Base-by-base conservation (phyloP, 805 yeast species). In the Sugiyamaella floridensis region DNA sequence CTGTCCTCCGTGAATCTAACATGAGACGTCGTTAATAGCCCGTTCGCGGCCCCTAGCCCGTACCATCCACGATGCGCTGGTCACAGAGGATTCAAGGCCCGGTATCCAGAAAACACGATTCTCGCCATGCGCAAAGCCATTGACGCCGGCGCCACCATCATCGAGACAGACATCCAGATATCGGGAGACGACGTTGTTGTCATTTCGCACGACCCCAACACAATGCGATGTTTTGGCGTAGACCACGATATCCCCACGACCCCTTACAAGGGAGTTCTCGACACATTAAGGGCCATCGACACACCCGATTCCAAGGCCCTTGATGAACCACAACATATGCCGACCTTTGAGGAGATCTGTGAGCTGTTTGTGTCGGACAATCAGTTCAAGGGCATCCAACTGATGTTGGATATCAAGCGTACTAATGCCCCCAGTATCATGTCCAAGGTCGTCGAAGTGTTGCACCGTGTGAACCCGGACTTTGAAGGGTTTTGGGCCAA, bases 131-230 rank as follows among this genome's bases (percentile, higher is more conserved):
- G 53, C n/a, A 52, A 34, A 29, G 60, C 60, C 40, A 48, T 72
- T n/a, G 74, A 71, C 15, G 75, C 71, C 12, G 76, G 76, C 7
- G 73, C 72, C 9, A 72, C 67, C 46, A 71, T 74, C 20, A 70
- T 80, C 18, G 85, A 80, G 61, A 76, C 81, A 9, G 86, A 81
- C 60, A 65, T 81, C 29, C 85, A 80, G 60, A 70, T 79, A 55
- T 69, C 82, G 0, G 58, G 62, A 2, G 86, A 81, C 59, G 78
- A 78, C n/a, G 69, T 70, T 4, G 74, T 80, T 2, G 79, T 81
- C 16, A 68, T 81, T 47, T 76, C 76, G 55, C 86, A 81, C 58
- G 85, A 81, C 54, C 67, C 74, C 3, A 66, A 63, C 47, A 73
- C 83, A 0, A 76, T 74, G 4, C 71, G 85, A 50, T 71, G 74